These are phyloP conservation scores for Monilinia vaccinii-corymbosi DNA, from an alignment of 2,329 filamentous ascomycete genomes.

Conservation along the genomic window DNA sequence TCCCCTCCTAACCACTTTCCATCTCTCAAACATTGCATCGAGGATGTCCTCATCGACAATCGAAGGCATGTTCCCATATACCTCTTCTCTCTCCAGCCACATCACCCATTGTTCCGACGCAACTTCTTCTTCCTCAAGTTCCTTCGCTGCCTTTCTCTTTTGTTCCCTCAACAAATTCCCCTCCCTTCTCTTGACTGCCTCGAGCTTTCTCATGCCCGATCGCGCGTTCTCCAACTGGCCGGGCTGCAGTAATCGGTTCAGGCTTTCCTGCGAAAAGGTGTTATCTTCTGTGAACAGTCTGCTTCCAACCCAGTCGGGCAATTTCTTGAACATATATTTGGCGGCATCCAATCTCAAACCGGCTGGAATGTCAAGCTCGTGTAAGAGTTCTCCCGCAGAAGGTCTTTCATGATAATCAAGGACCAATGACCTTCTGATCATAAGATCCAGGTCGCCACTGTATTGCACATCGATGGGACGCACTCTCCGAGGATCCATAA, in stretches of 20 bases:
- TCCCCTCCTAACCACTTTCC: neutral
- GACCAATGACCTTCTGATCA: neutral
- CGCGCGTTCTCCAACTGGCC: neutral
- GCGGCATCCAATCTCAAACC: neutral
- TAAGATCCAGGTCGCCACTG: neutral
- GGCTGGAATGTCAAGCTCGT: neutral
- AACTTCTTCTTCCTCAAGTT: no score
- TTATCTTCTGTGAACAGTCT: neutral
- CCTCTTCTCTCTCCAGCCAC: neutral
- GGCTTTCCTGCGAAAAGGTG: neutral
- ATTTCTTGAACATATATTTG: neutral
- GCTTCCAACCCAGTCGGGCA: neutral
- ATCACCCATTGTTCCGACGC: accelerated
- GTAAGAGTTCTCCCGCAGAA: neutral
- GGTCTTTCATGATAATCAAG: neutral
- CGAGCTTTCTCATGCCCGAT: neutral
- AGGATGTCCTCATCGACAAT: accelerated
- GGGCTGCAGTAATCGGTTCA: neutral
- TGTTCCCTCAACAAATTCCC: no score
- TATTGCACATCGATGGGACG: neutral
- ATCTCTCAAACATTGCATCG: neutral
- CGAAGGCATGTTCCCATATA: accelerated
- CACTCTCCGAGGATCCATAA: neutral
- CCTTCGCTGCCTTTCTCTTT: no score
- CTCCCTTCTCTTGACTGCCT: neutral